Evolutionary conservation across 2,329 filamentous ascomycete species (phyloP).

Genomic region (Graphium sp.): DNA sequence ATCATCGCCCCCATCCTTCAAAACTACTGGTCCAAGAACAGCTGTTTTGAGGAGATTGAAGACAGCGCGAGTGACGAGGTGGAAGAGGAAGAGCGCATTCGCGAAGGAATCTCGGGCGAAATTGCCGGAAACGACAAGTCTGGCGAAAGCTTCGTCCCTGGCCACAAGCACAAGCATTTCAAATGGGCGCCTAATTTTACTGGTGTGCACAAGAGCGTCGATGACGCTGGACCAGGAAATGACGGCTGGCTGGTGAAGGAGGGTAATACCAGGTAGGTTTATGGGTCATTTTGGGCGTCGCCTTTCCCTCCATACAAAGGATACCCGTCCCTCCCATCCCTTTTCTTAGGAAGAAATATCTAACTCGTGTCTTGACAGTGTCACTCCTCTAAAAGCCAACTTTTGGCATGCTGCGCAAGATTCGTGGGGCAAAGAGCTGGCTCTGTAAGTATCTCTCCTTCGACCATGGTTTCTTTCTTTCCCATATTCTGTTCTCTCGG

Average conservation of each 20-base stretch:
- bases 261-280: conserved; percentile 61
- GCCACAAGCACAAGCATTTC: conserved; percentile 71
- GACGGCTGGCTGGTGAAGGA: conserved; percentile 89
- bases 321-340: not conserved
- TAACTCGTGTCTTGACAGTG: conserved; percentile 27
- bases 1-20: conserved; percentile 78
- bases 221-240: conserved; percentile 60
- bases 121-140: no score
- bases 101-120: conserved; percentile 12
- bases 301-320: not conserved
- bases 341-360: not conserved
- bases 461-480: conserved; percentile 7
- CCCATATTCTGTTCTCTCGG: conserved; percentile 3
- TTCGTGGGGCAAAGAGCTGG: conserved; percentile 53
- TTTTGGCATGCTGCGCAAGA: conserved; percentile 62
- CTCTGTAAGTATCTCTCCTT: conserved; percentile 54
- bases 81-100: conserved; percentile 34
- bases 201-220: conserved; percentile 79
- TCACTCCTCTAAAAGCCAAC: conserved; percentile 83
- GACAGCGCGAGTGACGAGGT: conserved; percentile 46
- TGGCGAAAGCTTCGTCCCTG: no score
- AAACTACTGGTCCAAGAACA: conserved; percentile 75
- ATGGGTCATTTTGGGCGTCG: not conserved
- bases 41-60: conserved; percentile 72
- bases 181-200: conserved; percentile 83